These are phyloP conservation scores for Dactylis glomerata DNA, from an alignment of 176 grass and related monocot genomes.

Conservation along the genomic window DNA sequence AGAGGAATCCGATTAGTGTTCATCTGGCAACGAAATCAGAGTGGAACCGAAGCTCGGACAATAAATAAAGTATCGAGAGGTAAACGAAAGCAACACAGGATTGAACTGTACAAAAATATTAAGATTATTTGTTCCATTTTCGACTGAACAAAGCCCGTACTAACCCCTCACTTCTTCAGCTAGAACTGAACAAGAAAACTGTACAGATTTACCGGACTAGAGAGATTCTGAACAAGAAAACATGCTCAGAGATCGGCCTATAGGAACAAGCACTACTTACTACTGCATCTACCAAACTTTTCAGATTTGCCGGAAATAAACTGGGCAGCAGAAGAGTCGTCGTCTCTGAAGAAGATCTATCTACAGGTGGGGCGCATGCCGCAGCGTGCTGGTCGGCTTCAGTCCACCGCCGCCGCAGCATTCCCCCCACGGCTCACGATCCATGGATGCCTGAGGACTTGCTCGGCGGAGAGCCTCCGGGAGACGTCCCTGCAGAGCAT, in stretches of 20 bases:
- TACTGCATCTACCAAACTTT: too few relatives aligned
- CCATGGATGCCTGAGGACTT: conserved; percentile 77
- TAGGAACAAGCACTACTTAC: too few relatives aligned
- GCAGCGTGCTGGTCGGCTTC: neutral
- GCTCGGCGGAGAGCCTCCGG: conserved; percentile 63
- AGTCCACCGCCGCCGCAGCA: neutral
- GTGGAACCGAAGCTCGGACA: too few relatives aligned
- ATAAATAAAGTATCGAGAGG: fast-evolving
- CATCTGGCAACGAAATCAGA: neutral
- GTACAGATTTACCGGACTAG: neutral
- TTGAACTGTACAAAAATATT: neutral
- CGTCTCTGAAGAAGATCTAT: neutral
- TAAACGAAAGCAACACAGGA: neutral
- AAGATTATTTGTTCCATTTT: neutral
- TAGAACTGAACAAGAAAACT: neutral
- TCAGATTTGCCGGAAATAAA: neutral
- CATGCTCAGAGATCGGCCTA: too few relatives aligned
- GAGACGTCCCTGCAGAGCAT: conserved; percentile 80
- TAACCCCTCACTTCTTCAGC: neutral
- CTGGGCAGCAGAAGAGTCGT: neutral
- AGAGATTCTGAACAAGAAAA: neutral
- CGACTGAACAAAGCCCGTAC: neutral
- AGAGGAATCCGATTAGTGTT: neutral
- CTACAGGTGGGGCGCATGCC: neutral
- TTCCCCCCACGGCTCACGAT: conserved; percentile 44